Percentiles rank a stretch among this genome's conserved stretches.
These are phyloP conservation scores for Podila horticola DNA, from an alignment of 192 early-diverging fungal species.

Conservation along the genomic window DNA sequence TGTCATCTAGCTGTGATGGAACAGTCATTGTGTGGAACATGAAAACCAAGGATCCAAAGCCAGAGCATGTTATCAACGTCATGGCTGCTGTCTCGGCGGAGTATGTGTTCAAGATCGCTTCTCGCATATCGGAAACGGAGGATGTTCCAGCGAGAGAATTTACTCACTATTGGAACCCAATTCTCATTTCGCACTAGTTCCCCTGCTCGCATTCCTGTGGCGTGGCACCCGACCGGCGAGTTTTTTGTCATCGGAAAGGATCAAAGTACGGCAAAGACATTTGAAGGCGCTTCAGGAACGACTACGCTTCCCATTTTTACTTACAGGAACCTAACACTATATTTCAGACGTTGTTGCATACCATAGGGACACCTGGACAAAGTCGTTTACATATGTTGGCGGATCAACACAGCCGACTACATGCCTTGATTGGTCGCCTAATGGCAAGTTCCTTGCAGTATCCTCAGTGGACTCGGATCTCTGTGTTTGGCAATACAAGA, in stretches of 20 bases:
- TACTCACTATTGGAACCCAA: neutral
- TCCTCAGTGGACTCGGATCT: slow-evolving; percentile 54
- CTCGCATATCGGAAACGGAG: neutral
- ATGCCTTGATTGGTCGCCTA: slow-evolving; percentile 70
- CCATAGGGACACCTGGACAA: slow-evolving; percentile 39
- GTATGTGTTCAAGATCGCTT: slow-evolving; percentile 4
- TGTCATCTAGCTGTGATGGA: slow-evolving; percentile 48
- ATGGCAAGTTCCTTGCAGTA: slow-evolving; percentile 70
- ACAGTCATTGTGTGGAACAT: slow-evolving; percentile 35
- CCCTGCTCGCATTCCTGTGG: slow-evolving; percentile 14
- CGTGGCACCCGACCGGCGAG: slow-evolving; percentile 40
- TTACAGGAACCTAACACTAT: neutral
- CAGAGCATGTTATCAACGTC: slow-evolving; percentile 25
- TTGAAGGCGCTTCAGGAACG: neutral
- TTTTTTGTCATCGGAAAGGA: slow-evolving; percentile 44
- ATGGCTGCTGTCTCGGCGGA: slow-evolving; percentile 12
- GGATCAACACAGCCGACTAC: slow-evolving; percentile 50
- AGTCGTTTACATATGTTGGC: slow-evolving; percentile 34
- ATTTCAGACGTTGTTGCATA: slow-evolving; percentile 34
- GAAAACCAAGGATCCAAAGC: slow-evolving; percentile 17
- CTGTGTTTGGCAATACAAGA: slow-evolving; percentile 74
- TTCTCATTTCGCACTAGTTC: slow-evolving; percentile 6
- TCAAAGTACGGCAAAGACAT: slow-evolving; percentile 16
- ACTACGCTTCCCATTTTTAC: neutral
- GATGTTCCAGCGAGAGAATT: neutral